Conservation (phyloP, 1,284 basidiomycete species). For the Ceratobasidium sp. region DNA sequence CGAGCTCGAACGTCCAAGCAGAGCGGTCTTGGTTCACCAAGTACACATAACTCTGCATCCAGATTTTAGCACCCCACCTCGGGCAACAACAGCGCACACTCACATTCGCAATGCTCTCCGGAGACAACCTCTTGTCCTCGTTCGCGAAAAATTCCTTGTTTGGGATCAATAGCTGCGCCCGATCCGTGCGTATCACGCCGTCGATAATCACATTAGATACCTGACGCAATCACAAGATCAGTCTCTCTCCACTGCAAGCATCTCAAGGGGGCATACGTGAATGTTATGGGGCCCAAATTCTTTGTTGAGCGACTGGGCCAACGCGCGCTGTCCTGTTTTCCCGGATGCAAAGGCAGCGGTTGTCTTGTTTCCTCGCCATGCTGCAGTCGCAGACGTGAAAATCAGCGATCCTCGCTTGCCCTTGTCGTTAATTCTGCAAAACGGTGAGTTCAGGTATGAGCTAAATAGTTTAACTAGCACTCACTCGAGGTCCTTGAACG, state of each 20-base stretch:
- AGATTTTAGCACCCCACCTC: slow-evolving; percentile 50
- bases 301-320: slow-evolving; percentile 80
- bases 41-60: slow-evolving; percentile 62
- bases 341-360: slow-evolving; percentile 76
- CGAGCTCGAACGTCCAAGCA: slow-evolving; percentile 76
- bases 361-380: slow-evolving; percentile 68
- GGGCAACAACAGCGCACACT: background rate
- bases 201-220: slow-evolving; percentile 59
- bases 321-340: slow-evolving; percentile 72
- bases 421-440: slow-evolving; percentile 55
- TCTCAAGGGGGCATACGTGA: slow-evolving; percentile 59
- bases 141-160: slow-evolving; percentile 61
- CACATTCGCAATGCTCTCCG: slow-evolving; percentile 74
- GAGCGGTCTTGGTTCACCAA: slow-evolving; percentile 70
- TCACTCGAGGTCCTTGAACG: slow-evolving; percentile 68
- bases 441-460: slow-evolving; percentile 18
- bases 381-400: slow-evolving; percentile 82
- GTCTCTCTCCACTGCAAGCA: background rate
- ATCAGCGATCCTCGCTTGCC: slow-evolving; percentile 73
- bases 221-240: slow-evolving; percentile 16
- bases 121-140: slow-evolving; percentile 62
- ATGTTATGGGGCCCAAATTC: slow-evolving; percentile 84
- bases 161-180: slow-evolving; percentile 49
- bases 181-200: slow-evolving; percentile 65
- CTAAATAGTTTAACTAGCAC: background rate